Conservation (phyloP, 2,329 filamentous ascomycete genomes). For the Diplodia corticola region DNA sequence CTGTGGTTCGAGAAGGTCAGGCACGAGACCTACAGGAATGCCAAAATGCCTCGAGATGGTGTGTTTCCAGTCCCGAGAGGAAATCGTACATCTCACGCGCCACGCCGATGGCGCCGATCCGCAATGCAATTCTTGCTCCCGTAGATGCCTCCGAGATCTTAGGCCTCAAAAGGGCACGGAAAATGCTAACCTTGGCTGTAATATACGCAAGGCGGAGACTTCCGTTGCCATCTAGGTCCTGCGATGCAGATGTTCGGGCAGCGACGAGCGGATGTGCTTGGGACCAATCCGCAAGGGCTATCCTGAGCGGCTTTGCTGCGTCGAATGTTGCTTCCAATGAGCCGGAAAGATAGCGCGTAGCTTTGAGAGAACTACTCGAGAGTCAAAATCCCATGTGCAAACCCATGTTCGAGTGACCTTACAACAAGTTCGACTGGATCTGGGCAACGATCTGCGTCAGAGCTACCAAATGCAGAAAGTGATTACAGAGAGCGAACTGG, state of each 20-base stretch:
- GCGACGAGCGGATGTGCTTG: slow-evolving; percentile 45
- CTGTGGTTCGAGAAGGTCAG: not conserved
- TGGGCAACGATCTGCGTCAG: slow-evolving; percentile 55
- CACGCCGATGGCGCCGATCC: slow-evolving; percentile 34
- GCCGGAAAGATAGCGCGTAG: slow-evolving; percentile 47
- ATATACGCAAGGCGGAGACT: slow-evolving; percentile 55
- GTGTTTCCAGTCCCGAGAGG: slow-evolving; percentile 31
- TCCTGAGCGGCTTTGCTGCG: slow-evolving; percentile 51
- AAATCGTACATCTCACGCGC: slow-evolving; percentile 35
- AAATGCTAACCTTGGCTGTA: slow-evolving; percentile 54
- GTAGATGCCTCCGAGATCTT: slow-evolving; percentile 32
- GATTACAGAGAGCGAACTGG: slow-evolving; percentile 29
- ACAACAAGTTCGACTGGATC: slow-evolving; percentile 46
- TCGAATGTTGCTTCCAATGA: slow-evolving; percentile 45
- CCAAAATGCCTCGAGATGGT: slow-evolving; percentile 38
- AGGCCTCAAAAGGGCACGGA: slow-evolving; percentile 52
- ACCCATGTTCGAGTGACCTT: not conserved
- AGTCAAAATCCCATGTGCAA: not conserved
- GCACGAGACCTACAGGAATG: slow-evolving; percentile 32
- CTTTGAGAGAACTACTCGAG: slow-evolving; percentile 29
- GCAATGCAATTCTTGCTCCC: slow-evolving; percentile 32
- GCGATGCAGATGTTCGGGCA: slow-evolving; percentile 30
- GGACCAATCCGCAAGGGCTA: slow-evolving; percentile 53
- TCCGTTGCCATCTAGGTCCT: slow-evolving; percentile 48
- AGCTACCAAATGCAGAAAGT: slow-evolving; percentile 55